These are phyloP conservation scores for Candida buenavistaensis DNA, from an alignment of 1,139 yeast genomes.

Conservation along the genomic window DNA sequence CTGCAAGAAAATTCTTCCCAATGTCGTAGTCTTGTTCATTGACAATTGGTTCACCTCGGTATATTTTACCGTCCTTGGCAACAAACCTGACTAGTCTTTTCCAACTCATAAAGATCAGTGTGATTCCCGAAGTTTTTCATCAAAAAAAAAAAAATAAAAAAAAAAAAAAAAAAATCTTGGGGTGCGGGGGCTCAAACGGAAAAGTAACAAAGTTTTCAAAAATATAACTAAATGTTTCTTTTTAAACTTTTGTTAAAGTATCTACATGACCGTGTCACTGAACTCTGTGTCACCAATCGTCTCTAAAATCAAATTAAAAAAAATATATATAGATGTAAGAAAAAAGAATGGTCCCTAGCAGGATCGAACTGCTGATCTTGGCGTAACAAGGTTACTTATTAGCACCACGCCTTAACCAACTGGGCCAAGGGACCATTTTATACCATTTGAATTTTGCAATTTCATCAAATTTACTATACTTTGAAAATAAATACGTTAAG, in stretches of 20 bases:
- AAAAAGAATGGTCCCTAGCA: conserved; percentile 65
- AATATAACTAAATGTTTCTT: neutral
- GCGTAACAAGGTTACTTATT: conserved; percentile 51
- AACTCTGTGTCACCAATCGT: no score
- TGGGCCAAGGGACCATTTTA: conserved; percentile 74
- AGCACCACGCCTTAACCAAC: conserved; percentile 93
- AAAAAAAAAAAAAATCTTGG: no score
- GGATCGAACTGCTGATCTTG: conserved; percentile 84
- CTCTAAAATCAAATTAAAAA: no score
- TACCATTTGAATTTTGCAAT: neutral
- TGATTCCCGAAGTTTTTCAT: neutral
- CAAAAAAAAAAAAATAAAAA: no score
- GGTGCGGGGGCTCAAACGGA: no score
- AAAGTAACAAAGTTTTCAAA: neutral
- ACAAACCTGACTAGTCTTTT: conserved; percentile 18
- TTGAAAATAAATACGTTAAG: no score
- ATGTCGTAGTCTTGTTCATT: conserved; percentile 14
- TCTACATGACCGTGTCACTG: no score
- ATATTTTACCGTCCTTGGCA: conserved; percentile 17
- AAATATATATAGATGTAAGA: no score
- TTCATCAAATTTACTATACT: neutral
- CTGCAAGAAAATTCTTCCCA: conserved; percentile 14
- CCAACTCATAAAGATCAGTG: conserved; percentile 11
- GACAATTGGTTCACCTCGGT: conserved; percentile 17
- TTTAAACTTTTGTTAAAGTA: neutral